A percentile compares a stretch with the other conserved stretches of the same genome.
These are phyloP conservation scores for Kuraishia capsulata DNA, from an alignment of 805 yeast species.

Conservation along the genomic window DNA sequence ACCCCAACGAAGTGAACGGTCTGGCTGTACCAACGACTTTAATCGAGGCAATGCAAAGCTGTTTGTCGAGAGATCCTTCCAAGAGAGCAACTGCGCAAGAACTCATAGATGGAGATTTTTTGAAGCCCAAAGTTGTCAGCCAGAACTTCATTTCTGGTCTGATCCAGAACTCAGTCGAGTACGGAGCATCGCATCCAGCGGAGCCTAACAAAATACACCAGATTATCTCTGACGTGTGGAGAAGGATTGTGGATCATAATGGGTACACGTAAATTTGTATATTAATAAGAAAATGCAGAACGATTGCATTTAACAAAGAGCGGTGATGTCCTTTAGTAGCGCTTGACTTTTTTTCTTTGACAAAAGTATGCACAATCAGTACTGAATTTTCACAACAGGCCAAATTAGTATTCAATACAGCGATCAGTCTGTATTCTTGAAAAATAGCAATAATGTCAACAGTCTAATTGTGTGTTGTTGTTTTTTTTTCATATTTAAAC, in stretches of 20 bases:
- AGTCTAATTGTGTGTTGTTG: background rate
- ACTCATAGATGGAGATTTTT: conserved; percentile 52
- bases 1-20: conserved; percentile 55
- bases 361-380: too few species aligned
- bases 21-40: conserved; percentile 59
- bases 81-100: conserved; percentile 57
- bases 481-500: background rate
- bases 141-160: conserved; percentile 58
- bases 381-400: too few species aligned
- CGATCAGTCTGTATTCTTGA: background rate
- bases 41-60: conserved; percentile 61
- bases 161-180: conserved; percentile 68
- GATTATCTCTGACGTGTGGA: conserved; percentile 52
- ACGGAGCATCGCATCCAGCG: conserved; percentile 42
- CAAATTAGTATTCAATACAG: too few species aligned
- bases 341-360: too few species aligned
- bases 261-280: conserved; percentile 2
- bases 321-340: too few species aligned
- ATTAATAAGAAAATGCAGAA: too few species aligned
- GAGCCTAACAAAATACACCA: conserved; percentile 28
- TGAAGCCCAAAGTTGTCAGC: conserved; percentile 68
- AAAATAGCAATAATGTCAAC: background rate
- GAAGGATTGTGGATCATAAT: conserved; percentile 30
- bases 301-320: too few species aligned
- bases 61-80: conserved; percentile 63